Conservation (phyloP, 805 yeast species). For the Kuraishia capsulata region DNA sequence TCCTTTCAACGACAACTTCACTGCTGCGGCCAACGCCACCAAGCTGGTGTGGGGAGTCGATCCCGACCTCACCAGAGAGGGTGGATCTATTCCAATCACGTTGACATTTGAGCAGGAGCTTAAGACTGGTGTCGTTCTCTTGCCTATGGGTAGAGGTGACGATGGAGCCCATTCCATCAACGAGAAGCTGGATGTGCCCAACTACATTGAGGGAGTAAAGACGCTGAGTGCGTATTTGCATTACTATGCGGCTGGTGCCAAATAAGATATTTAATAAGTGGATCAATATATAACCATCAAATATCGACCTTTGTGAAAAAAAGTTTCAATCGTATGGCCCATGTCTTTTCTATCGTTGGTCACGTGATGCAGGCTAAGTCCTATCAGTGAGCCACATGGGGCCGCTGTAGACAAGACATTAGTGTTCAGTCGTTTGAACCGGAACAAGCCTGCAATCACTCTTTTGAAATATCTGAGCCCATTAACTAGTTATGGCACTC, state of each 20-base stretch:
- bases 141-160: constrained; percentile 98
- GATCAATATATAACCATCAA: not conserved
- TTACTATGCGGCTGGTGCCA: constrained; percentile 48
- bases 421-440: too few relatives aligned
- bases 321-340: too few relatives aligned
- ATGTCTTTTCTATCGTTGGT: too few relatives aligned
- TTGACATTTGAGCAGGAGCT: constrained; percentile 84
- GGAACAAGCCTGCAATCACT: too few relatives aligned
- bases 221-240: constrained; percentile 91
- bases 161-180: constrained; percentile 99
- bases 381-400: too few relatives aligned
- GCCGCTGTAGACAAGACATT: too few relatives aligned
- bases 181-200: constrained; percentile 83
- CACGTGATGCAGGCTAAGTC: too few relatives aligned
- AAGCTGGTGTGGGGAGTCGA: constrained; percentile 90
- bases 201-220: constrained; percentile 90
- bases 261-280: not conserved
- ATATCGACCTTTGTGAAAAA: too few relatives aligned
- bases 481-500: too few relatives aligned
- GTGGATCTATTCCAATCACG: constrained; percentile 98
- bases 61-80: constrained; percentile 97
- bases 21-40: constrained; percentile 93
- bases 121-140: constrained; percentile 74
- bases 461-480: too few relatives aligned
- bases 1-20: constrained; percentile 86